Conservation (phyloP, 2,329 filamentous ascomycete species). For the Colletotrichum echinochloae region DNA sequence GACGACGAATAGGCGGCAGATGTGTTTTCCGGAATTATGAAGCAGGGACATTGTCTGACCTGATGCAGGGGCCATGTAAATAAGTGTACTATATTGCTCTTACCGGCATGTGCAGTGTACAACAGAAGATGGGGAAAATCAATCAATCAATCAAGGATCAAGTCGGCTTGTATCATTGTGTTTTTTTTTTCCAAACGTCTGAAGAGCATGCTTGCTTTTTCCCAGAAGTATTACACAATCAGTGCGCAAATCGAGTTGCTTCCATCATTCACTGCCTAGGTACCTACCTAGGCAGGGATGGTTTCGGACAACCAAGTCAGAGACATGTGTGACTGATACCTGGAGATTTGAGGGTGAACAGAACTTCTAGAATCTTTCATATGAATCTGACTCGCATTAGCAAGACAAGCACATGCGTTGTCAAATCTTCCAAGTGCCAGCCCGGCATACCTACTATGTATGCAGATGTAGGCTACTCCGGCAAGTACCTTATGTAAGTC, state of each 20-base stretch:
- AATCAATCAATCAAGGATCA: conserved; percentile 21
- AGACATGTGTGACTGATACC: background rate
- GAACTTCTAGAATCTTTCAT: background rate
- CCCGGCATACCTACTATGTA: background rate
- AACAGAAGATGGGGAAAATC: conserved; percentile 14
- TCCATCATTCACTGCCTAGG: background rate
- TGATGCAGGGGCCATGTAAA: conserved; percentile 33
- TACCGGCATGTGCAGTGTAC: conserved; percentile 35
- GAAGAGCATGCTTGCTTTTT: background rate
- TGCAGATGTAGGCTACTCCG: conserved; percentile 13
- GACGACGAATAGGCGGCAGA: conserved; percentile 47
- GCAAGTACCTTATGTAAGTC: conserved; percentile 35
- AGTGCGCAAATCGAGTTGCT: background rate
- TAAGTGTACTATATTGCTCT: conserved; percentile 41
- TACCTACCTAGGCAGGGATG: background rate
- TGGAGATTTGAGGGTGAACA: background rate
- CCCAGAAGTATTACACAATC: background rate
- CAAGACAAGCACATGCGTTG: conserved; percentile 19
- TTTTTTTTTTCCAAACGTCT: background rate
- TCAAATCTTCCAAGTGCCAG: conserved; percentile 3
- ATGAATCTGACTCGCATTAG: conserved; percentile 5
- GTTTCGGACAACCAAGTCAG: background rate
- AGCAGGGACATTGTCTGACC: background rate
- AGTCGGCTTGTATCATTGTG: conserved; percentile 12
- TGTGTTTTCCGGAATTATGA: background rate